Evolutionary conservation across 257 asterid genomes (phyloP).

Genomic region (Eustoma russellianum): DNA sequence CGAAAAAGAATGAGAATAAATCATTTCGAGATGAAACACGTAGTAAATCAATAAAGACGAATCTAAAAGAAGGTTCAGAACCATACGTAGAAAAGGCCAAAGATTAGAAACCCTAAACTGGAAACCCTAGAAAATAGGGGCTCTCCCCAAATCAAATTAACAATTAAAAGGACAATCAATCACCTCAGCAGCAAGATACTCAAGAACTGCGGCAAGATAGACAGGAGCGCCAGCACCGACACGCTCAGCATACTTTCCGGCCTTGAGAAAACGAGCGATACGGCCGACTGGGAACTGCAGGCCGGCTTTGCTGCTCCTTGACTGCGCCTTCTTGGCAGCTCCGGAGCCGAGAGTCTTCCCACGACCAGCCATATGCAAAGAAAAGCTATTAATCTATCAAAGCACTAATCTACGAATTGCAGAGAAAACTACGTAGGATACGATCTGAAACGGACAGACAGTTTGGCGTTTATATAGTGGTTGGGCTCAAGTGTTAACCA

Average conservation of each 20-base stretch:
- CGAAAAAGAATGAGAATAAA: no score
- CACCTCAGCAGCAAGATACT: conserved; percentile 81
- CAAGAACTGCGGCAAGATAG: conserved; percentile 78
- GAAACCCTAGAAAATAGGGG: conserved; percentile 7
- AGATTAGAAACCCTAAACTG: conserved; percentile 1
- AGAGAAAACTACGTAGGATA: neutral
- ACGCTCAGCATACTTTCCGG: conserved; percentile 78
- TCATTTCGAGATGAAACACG: neutral
- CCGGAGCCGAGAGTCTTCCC: conserved; percentile 75
- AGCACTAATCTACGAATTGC: neutral
- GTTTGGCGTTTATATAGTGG: conserved; percentile 32
- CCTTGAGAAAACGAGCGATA: conserved; percentile 76
- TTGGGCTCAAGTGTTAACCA: conserved; percentile 15
- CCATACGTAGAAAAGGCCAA: neutral
- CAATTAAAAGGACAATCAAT: neutral
- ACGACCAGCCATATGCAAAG: conserved; percentile 53
- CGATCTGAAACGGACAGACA: neutral
- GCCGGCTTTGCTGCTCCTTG: conserved; percentile 71
- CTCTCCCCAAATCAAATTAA: neutral
- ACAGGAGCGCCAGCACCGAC: conserved; percentile 93
- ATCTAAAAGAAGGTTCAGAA: neutral
- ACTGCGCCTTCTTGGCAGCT: conserved; percentile 60
- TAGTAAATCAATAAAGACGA: neutral
- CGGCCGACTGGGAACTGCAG: conserved; percentile 87
- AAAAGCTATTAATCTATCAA: no score